phyloP scores from a whole-genome alignment of 2,329 filamentous ascomycete species.

The Aspergillus sojae region DNA sequence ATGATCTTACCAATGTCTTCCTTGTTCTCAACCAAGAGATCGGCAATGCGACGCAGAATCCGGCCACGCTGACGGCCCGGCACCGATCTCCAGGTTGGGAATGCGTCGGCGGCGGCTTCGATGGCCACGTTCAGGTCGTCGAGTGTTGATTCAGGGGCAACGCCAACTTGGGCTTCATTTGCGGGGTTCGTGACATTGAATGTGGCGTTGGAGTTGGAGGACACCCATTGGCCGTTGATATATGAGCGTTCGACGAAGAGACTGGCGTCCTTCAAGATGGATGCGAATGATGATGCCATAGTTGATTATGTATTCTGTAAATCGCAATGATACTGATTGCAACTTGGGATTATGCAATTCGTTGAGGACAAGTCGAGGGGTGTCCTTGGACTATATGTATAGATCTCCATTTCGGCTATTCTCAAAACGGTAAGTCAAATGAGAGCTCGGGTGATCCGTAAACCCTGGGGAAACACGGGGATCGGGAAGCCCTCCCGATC shows the following conservation, averaged over 20 bases:
- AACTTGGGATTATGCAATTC: background rate
- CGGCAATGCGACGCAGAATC: conserved; percentile 64
- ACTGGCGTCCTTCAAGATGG: background rate
- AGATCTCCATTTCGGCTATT: background rate
- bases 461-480: background rate
- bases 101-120: conserved; percentile 70
- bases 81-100: conserved; percentile 59
- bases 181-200: conserved; percentile 84
- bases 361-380: no score
- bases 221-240: conserved; percentile 86
- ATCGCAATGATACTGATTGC: background rate
- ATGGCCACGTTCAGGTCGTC: conserved; percentile 79
- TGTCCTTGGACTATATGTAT: background rate
- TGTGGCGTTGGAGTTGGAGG: conserved; percentile 78
- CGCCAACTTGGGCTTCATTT: conserved; percentile 74
- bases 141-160: conserved; percentile 73
- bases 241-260: conserved; percentile 48
- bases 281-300: background rate
- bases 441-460: background rate
- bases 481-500: background rate
- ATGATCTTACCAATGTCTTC: conserved; percentile 65
- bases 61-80: conserved; percentile 60
- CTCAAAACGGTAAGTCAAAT: background rate
- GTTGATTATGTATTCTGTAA: background rate
- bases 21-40: conserved; percentile 63